A percentile compares a stretch with the other conserved stretches of the same genome.
phyloP scores from a whole-genome alignment of 345 rosid species.

The Ceriops tagal region DNA sequence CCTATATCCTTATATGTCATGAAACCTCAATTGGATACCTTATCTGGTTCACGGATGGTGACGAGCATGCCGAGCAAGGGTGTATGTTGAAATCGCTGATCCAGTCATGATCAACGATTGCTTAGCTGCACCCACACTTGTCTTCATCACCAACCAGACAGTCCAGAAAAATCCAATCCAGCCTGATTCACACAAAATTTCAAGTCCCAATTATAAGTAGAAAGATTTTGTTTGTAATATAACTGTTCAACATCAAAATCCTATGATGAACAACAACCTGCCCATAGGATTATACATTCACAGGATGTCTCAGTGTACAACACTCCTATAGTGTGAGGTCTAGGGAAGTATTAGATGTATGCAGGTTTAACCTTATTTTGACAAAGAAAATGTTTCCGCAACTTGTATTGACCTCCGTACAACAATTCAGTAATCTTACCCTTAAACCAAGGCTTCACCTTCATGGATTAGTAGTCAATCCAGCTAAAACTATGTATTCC shows the following conservation, averaged over 20 bases:
- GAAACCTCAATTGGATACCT: slow-evolving; percentile 20
- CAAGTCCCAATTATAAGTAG: neutral
- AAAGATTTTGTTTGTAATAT: too few species aligned
- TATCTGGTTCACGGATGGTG: slow-evolving; percentile 17
- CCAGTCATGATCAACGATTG: slow-evolving; percentile 55
- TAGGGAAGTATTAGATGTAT: too few species aligned
- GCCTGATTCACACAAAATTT: slow-evolving; percentile 44
- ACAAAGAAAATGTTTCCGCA: too few species aligned
- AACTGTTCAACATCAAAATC: neutral
- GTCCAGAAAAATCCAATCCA: slow-evolving; percentile 81
- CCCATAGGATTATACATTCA: neutral
- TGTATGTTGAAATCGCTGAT: slow-evolving; percentile 54
- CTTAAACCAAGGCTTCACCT: too few species aligned
- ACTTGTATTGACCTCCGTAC: too few species aligned
- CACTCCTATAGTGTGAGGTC: too few species aligned
- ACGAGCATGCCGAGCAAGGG: slow-evolving; percentile 28
- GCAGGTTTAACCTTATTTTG: too few species aligned
- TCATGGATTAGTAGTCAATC: too few species aligned
- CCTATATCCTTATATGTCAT: neutral
- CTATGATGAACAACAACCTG: neutral
- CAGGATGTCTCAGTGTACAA: too few species aligned
- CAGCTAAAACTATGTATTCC: too few species aligned
- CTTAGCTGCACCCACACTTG: slow-evolving; percentile 54
- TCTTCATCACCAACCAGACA: slow-evolving; percentile 65
- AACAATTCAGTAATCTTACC: too few species aligned